Evolutionary conservation across 352 stramenopile species (phyloP), one percentile per base, ranked within the genome.

Genomic region (Discostella stelligera): DNA sequence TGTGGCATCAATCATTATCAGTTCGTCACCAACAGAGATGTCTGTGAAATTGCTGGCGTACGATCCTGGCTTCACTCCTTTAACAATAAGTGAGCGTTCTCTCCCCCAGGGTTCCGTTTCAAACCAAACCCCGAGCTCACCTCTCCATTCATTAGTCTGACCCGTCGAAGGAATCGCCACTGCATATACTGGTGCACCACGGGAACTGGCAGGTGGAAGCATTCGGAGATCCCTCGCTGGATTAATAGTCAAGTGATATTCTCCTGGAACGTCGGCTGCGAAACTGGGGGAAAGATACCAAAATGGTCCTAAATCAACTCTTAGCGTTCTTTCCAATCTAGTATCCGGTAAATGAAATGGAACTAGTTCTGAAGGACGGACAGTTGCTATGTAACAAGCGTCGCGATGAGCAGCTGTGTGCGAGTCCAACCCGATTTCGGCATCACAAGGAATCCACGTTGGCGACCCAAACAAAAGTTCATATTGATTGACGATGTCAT

Each of bases 41-140:
- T 85, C 77, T 46, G 75, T 79, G 49, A 66, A 81, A 53, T 71
- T 64, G 49, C 37, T 86, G 76, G 90, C 87, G 79, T 87, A 95
- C 48, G 84, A 90, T 60, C 84, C 85, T 25, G 88, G 77, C 66
- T 88, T 92, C 48, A 91, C 90, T 60, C 87, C 89, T 75, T 95
- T 95, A 0, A 96, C 91, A 63, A 96, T 91, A 3, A 95, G 79
- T 52, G 72, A 74, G 49, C 86, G 79, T n/a, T 91, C 80, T 67
- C 71, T 79, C 59, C 84, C 90, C 90, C 90, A 96, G 2, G 37
- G 37, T 37, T 95, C 91, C 50, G 91, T 95, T 85, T 96, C 91
- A 77, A 96, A 94, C 76, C 84, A 96, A 56, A 92, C 79, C 14
- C 92, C 81, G 41, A 94, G 79, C 62, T 94, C 86, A 66, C 83